Evolutionary conservation across 78 protist species (phyloP).

Genomic region (Dictyostelium brefeldianum): DNA sequence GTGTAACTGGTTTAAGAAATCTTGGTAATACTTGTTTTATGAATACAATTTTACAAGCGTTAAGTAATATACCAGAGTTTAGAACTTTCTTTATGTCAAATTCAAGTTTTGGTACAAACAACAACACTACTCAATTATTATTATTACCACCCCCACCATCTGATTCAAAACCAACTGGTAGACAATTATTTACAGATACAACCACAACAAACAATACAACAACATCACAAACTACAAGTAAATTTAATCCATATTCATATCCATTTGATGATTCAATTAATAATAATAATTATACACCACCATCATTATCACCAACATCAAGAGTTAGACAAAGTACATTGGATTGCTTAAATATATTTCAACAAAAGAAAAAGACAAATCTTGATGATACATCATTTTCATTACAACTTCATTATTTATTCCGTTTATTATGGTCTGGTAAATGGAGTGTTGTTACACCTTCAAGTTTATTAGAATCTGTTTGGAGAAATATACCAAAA

Average conservation of each 20-base stretch:
- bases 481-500: constrained; percentile 69
- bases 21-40: constrained; percentile 85
- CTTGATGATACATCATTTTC: constrained; percentile 35
- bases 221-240: neutral
- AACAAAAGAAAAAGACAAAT: neutral
- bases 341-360: constrained; percentile 32
- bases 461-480: constrained; percentile 37
- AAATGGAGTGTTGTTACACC: constrained; percentile 79
- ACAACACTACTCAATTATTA: neutral
- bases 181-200: constrained; percentile 1
- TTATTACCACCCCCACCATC: neutral
- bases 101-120: neutral
- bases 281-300: neutral
- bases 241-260: neutral
- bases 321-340: constrained; percentile 41
- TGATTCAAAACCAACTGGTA: neutral
- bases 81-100: constrained; percentile 49
- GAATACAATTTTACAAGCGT: constrained; percentile 82
- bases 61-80: constrained; percentile 75
- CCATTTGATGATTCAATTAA: neutral
- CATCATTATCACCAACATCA: neutral
- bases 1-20: constrained; percentile 74
- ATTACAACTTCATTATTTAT: constrained; percentile 61
- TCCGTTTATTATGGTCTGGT: constrained; percentile 75
- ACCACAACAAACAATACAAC: neutral